Conservation (phyloP, 345 rosid genomes). For the Lagerstroemia speciosa region DNA sequence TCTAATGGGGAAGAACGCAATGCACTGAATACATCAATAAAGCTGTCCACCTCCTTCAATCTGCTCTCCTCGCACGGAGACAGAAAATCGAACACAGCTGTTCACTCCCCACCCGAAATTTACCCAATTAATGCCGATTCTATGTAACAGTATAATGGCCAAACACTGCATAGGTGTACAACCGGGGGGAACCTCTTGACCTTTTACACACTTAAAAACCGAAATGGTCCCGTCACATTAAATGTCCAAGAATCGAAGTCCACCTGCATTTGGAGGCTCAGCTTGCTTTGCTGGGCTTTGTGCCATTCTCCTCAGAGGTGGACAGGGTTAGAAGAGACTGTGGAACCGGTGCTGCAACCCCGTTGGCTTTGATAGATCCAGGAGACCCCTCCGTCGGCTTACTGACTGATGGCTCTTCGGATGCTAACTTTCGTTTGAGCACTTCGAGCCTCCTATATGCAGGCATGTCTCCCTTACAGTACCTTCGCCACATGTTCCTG, state of each 20-base stretch:
- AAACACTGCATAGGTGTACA: neutral
- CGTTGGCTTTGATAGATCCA: constrained; percentile 46
- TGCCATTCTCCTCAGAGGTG: constrained; percentile 36
- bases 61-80: neutral
- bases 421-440: constrained; percentile 36
- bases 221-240: neutral
- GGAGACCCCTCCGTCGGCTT: constrained; percentile 27
- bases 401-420: constrained; percentile 16
- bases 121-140: neutral
- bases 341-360: constrained; percentile 29
- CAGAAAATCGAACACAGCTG: neutral
- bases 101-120: neutral
- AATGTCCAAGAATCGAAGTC: neutral
- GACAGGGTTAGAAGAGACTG: constrained; percentile 24
- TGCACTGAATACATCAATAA: neutral
- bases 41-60: neutral
- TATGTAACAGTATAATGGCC: neutral
- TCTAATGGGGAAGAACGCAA: neutral
- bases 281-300: neutral
- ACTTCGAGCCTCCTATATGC: constrained; percentile 50
- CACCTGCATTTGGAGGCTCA: neutral
- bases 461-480: constrained; percentile 83
- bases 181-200: neutral
- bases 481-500: constrained; percentile 74
- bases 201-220: neutral